Evolutionary conservation across 139 green algal species (phyloP), one percentile per base, ranked within the genome.

Genomic region (Chlorella sp.): DNA sequence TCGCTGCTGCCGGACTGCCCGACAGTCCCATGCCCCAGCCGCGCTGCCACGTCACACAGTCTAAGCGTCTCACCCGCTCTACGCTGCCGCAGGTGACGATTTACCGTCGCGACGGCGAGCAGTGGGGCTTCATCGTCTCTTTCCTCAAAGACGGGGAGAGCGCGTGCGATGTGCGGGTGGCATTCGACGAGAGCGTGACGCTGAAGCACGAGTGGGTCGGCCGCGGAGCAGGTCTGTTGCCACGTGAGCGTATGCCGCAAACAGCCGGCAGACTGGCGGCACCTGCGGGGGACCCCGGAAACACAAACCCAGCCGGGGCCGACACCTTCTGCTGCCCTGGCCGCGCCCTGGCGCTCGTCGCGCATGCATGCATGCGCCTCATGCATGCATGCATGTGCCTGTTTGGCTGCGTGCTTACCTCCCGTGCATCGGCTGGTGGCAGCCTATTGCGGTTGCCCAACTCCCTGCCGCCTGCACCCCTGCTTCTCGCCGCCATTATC

Each of bases 131-230:
- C 76, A 95, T 91, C 18, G 89, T 97, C 0, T 90, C 88, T 24
- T 95, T 98, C 73, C 93, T 96, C 83, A 95, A 94, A 77, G 96
- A 98, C 68, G 96, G 96, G 32, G 88, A 84, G 16, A 91, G 91
- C 37, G 81, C 91, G 3, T 93, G 93, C 28, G 92, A 96, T 81
- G 75, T 98, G 14, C 89, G 90, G 16, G 92, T 98, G 53, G 91
- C 91, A 22, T 98, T 98, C 90, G 96, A 98, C 83, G 79, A 94
- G 22, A 90, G 96, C n/a, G 37, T 89, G 0, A 78, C 90, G 1
- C 39, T 85, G 53, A 97, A 97, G 93, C 88, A 95, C 86, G 95
- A 98, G 82, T 98, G 92, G 92, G 92, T 98, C 39, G 96, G 95
- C 75, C 90, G 94, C 64, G 95, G 93, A 66, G 81, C 94, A 88